Evolutionary conservation across 2,329 filamentous ascomycete species (phyloP), one percentile per base, ranked within the genome.

Genomic region (Dactylellina drechsleri): DNA sequence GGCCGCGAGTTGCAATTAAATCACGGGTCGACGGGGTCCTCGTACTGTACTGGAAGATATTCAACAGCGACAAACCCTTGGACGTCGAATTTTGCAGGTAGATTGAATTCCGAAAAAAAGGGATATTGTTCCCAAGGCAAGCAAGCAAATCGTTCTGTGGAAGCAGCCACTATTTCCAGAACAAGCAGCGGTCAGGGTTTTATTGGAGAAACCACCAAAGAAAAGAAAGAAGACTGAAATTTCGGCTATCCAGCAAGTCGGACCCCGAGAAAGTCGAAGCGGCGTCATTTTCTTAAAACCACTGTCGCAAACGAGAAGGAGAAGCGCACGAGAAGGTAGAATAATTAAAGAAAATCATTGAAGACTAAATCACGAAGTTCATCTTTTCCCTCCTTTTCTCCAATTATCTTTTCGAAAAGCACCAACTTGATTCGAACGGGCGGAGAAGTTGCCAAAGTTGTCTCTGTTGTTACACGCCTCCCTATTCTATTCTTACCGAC

Each of bases 211-310:
- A 70, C 59, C 41, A 47, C 47, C 52, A 62, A 16, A 59, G 58
- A 28, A 28, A 58, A 43, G 36, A 56, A 54, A 66, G 58, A 58
- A 61, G 28, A 12, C 62, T 58, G 70, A 74, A 74, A 74, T 74
- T 67, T 74, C 70, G 70, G 68, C 62, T 74, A 74, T 67, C 70
- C 62, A 74, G 49, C 62, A 67, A 74, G 70, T 74, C 52, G 60
- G 57, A 66, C 54, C 70, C 43, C 57, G 13, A 74, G 56, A 74
- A 74, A 47, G 70, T 74, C 70, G 70, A 66, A 62, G 62, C 70
- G 70, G 56, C 62, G 61, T 74, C 52, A 66, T 61, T 66, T 36
- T 50, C 60, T 52, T 58, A 50, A 64, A 58, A 71, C 59, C 52
- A 65, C 58, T 64, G 58, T 61, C 50, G 49, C 52, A 65, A 71